Evolutionary conservation across 2,329 filamentous ascomycete species (phyloP).

Genomic region (Paramyrothecium roridum): DNA sequence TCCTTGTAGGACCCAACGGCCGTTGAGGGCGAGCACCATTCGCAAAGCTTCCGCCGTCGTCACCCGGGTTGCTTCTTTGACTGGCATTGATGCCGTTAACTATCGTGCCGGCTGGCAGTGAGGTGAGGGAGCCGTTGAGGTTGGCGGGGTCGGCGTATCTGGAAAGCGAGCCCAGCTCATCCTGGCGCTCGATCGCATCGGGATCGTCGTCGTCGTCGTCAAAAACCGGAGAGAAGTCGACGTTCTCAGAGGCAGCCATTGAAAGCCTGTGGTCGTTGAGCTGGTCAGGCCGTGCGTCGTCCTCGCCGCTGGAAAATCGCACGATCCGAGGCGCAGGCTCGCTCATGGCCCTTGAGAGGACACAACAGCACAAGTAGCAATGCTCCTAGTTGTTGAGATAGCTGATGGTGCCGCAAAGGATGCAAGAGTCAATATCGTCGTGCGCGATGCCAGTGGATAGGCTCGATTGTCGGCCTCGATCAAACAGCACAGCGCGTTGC

Average conservation of each 20-base stretch:
- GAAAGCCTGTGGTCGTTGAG: conserved; percentile 34
- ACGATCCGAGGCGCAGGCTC: conserved; percentile 54
- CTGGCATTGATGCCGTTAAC: conserved; percentile 39
- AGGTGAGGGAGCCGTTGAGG: conserved; percentile 38
- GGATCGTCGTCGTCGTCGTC: conserved; percentile 33
- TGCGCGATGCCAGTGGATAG: background rate
- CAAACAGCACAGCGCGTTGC: background rate
- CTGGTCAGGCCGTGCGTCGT: conserved; percentile 40
- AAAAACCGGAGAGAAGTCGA: conserved; percentile 10
- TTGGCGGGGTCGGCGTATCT: conserved; percentile 39
- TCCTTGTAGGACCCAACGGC: conserved; percentile 66
- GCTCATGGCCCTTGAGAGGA: conserved; percentile 22
- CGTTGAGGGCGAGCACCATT: conserved; percentile 53
- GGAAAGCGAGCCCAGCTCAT: conserved; percentile 42
- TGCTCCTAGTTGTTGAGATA: too few relatives aligned
- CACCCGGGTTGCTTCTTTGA: conserved; percentile 30
- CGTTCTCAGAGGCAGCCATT: conserved; percentile 4
- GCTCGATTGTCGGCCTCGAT: background rate
- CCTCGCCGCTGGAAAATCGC: conserved; percentile 51
- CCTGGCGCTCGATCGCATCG: conserved; percentile 45
- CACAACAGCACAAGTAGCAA: background rate
- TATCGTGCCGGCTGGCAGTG: conserved; percentile 34
- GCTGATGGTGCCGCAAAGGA: background rate
- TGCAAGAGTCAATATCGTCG: background rate
- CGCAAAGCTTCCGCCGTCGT: conserved; percentile 22